These are phyloP conservation scores for Monosporascus sp. DNA, from an alignment of 2,329 filamentous ascomycete species.

Conservation along the genomic window DNA sequence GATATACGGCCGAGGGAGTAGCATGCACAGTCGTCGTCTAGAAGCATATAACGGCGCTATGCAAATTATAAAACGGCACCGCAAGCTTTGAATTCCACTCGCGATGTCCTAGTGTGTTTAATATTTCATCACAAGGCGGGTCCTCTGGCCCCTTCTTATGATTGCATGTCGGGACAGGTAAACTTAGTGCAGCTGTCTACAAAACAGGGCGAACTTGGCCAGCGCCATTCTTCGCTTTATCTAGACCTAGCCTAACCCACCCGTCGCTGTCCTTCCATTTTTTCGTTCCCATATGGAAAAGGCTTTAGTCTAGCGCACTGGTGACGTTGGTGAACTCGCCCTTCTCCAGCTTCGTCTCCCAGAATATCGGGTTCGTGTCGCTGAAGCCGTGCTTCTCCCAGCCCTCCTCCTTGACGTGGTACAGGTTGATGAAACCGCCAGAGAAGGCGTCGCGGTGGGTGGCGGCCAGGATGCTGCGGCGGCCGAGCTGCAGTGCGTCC, in stretches of 20 bases:
- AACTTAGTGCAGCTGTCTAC: too few species aligned
- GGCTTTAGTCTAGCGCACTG: conserved; percentile 54
- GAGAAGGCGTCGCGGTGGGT: conserved; percentile 98
- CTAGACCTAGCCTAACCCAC: too few species aligned
- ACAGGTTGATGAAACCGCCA: conserved; percentile 96
- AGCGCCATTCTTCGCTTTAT: background rate
- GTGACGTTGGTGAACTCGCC: conserved; percentile 97
- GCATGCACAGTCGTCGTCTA: too few species aligned
- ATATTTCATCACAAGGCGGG: too few species aligned
- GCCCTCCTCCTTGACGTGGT: conserved; percentile 97
- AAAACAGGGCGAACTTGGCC: background rate
- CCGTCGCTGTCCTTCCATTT: background rate
- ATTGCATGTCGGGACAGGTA: too few species aligned
- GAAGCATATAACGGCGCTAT: too few species aligned
- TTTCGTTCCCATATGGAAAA: background rate
- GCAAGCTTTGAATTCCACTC: too few species aligned
- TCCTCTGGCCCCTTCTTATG: too few species aligned
- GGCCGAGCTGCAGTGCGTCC: conserved; percentile 85
- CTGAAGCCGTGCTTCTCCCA: conserved; percentile 99
- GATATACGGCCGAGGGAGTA: background rate
- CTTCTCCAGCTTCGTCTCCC: conserved; percentile 98
- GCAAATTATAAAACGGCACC: too few species aligned
- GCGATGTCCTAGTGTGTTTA: too few species aligned
- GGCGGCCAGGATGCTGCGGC: conserved; percentile 88
- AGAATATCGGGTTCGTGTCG: conserved; percentile 99